Evolutionary conservation across 2,329 filamentous ascomycete genomes (phyloP), one percentile per base, ranked within the genome.

Genomic region (Fusarium sp.): DNA sequence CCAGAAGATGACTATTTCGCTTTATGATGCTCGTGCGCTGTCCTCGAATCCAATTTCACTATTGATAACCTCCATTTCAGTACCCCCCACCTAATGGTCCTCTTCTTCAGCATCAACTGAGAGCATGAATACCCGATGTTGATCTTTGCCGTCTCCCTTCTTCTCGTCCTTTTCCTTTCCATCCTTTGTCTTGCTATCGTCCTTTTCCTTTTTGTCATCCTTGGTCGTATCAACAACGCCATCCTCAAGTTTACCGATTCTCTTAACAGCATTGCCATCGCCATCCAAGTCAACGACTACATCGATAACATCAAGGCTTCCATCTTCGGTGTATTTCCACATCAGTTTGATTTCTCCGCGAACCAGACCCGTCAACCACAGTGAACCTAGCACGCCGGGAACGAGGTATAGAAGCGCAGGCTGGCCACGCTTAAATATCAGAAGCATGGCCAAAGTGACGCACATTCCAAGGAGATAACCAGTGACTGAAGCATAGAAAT

Each of bases 331-430:
- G 77, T 95, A 98, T 5, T 84, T 83, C 91, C 92, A 97, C 88
- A 98, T 91, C 44, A 90, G 80, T 53, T 83, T 84, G 4, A 95
- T 70, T 76, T 98, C 94, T 4, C 94, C 92, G 14, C 90, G 88
- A 20, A 86, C 77, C 7, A 90, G 73, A 0, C 91, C 95, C 3
- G 92, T 96, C 6, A 89, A 79, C 91, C 93, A 97, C 2, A 96
- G 77, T 2, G 91, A 87, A 3, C 87, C 84, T 8, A 98, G 82
- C 0, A 98, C 93, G 1, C 92, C 91, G 0, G 95, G 95, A 0
- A 98, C 96, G 9, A 99, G 88, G 77, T 98, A 98, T 16, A 99
- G 83, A 32, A 99, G 85, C 10, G 96, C 95, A 1, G 95, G 95
- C 77, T 99, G 95, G 5, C 93, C 93, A 68, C 93, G 93, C 49